phyloP scores from a whole-genome alignment of 2,329 filamentous ascomycete genomes.

The Fusarium sp. region DNA sequence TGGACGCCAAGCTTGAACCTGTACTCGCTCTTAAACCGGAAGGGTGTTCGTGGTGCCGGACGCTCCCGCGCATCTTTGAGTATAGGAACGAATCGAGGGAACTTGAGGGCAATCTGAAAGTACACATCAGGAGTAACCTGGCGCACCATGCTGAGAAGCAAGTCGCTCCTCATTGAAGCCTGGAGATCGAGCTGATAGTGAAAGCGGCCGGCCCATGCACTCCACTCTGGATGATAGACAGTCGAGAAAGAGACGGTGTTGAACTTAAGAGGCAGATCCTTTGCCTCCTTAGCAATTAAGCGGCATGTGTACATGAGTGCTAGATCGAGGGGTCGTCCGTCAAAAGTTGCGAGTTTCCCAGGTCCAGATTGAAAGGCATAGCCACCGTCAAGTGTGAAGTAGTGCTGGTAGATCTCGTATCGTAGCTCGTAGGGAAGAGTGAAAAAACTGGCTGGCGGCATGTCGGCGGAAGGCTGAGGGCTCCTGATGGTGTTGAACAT shows the following conservation, averaged over 20 bases:
- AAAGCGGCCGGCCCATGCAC: background rate
- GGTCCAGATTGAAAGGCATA: background rate
- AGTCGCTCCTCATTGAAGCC: background rate
- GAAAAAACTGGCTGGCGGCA: background rate
- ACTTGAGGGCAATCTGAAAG: background rate
- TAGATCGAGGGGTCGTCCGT: background rate
- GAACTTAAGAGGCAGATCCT: background rate
- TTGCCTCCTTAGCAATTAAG: background rate
- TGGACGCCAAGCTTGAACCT: no score
- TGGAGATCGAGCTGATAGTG: background rate
- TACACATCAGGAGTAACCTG: background rate
- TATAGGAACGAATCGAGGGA: no score
- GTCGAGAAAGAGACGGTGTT: constrained; percentile 21
- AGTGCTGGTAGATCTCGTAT: background rate
- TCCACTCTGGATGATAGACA: background rate
- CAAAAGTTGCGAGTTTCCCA: background rate
- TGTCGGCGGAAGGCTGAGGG: background rate
- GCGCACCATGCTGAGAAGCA: background rate
- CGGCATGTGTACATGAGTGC: constrained; percentile 13
- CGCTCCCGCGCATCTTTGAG: no score
- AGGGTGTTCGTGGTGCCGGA: no score
- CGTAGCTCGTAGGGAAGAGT: background rate
- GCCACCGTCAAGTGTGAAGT: background rate
- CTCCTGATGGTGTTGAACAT: background rate
- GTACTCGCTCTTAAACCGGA: no score